Conservation (phyloP, 2,329 filamentous ascomycete genomes). For the Trichophyton verrucosum region DNA sequence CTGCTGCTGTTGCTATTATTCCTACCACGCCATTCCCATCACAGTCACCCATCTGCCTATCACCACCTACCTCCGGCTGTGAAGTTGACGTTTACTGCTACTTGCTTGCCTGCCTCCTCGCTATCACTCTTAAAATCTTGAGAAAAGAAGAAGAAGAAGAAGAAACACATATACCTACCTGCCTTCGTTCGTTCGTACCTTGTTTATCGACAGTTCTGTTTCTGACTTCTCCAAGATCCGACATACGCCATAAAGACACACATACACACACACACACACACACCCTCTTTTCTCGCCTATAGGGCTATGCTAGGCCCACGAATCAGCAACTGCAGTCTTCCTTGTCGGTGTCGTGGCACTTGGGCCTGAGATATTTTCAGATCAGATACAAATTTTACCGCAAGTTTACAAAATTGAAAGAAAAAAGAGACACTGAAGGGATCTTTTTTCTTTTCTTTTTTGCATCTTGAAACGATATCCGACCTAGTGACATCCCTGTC, state of each 20-base stretch:
- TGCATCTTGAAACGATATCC: conserved; percentile 1
- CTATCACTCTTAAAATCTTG: neutral
- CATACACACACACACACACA: neutral
- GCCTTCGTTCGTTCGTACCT: conserved; percentile 1
- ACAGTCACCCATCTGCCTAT: neutral
- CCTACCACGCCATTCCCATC: neutral
- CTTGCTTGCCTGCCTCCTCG: conserved; percentile 1
- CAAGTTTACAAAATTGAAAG: conserved; percentile 1
- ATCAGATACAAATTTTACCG: conserved; percentile 4
- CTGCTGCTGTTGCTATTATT: neutral
- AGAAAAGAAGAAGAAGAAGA: neutral
- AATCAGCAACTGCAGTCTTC: conserved; percentile 6
- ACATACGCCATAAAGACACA: neutral
- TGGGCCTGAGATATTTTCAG: conserved; percentile 4
- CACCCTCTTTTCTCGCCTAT: neutral
- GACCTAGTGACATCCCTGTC: conserved; percentile 7
- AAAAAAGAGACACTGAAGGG: neutral
- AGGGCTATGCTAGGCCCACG: conserved; percentile 11
- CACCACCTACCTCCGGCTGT: neutral
- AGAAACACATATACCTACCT: neutral
- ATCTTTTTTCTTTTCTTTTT: neutral
- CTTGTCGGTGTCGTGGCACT: conserved; percentile 8
- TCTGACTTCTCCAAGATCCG: conserved; percentile 2
- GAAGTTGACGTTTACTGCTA: neutral
- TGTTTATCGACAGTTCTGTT: conserved; percentile 2